Evolutionary conservation across 345 rosid species (phyloP), one percentile per base, ranked within the genome.

Genomic region (Salix brachista): DNA sequence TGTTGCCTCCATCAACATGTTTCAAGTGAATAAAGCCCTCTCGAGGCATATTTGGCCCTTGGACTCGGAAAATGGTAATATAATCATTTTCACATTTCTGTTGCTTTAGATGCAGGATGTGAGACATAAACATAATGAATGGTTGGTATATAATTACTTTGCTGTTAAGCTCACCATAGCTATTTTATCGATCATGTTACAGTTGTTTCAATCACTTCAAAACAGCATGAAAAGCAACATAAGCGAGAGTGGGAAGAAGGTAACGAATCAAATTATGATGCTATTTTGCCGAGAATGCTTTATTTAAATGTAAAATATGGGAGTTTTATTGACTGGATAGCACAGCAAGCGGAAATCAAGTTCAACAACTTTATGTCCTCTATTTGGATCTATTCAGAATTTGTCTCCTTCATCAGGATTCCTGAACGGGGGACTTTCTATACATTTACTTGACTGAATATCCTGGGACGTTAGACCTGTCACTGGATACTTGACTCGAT

Each of bases 1-100:
- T 52, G 79, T 86, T 16, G 85, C 84, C 58, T 85, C 87, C 28
- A 88, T 91, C 69, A 85, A 88, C 81, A 89, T 89, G 92, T 90
- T 90, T 80, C 87, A 86, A 70, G 86, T 90, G 92, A 88, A 77
- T 80, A 90, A 88, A 85, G 87, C 71, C 52, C 82, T 90, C 44
- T 68, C 87, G 26, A 88, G 86, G 80, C 92, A 90, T 78, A 89
- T 90, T 76, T 85, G 91, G 91, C 88, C 91, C 11, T 72, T 90
- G 79, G 82, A 76, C 69, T 84, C 84, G 9, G 76, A 76, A 41
- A 80, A 81, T 44, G 90, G 91, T 90, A 70, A 73, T 54, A 42
- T 25, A 1, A 14, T 48, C 14, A 14, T 25, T 42, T 42, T 52
- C 48, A 58, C 42, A 12, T 54, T 5, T 4, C 58, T 67, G 19